These are phyloP conservation scores for Jackrogersella minutella DNA, from an alignment of 495 filamentous ascomycete genomes.

Conservation along the genomic window DNA sequence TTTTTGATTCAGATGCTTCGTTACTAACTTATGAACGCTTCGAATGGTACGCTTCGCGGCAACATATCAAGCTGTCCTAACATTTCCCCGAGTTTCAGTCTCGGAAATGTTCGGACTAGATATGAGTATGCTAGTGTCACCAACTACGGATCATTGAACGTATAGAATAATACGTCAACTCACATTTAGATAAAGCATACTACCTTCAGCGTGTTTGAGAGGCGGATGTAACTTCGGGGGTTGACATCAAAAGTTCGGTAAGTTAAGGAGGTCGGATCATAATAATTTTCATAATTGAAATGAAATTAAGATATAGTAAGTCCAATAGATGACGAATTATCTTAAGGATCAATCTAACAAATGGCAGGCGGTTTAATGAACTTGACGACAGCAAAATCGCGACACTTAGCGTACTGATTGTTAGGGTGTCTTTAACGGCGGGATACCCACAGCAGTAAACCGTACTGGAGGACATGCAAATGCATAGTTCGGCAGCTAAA, in stretches of 20 bases:
- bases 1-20: background rate
- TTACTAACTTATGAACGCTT: constrained; percentile 12
- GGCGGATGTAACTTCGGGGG: too few relatives aligned
- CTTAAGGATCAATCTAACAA: too few relatives aligned
- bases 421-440: background rate
- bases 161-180: background rate
- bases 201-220: too few relatives aligned
- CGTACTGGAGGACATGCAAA: background rate
- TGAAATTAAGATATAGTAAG: too few relatives aligned
- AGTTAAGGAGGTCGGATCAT: too few relatives aligned
- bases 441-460: background rate
- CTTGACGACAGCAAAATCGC: background rate
- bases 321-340: too few relatives aligned
- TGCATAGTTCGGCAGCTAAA: constrained; percentile 9
- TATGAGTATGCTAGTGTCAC: background rate
- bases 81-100: background rate
- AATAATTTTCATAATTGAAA: too few relatives aligned
- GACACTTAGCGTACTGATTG: background rate
- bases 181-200: too few relatives aligned
- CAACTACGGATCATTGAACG: constrained; percentile 6
- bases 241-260: too few relatives aligned
- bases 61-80: background rate
- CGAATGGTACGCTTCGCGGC: background rate
- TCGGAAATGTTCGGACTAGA: background rate
- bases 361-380: background rate